Percentiles rank a stretch among this genome's conserved stretches.
phyloP scores from a whole-genome alignment of 2,329 filamentous ascomycete genomes.

The Beauveria scarabaeidicola region DNA sequence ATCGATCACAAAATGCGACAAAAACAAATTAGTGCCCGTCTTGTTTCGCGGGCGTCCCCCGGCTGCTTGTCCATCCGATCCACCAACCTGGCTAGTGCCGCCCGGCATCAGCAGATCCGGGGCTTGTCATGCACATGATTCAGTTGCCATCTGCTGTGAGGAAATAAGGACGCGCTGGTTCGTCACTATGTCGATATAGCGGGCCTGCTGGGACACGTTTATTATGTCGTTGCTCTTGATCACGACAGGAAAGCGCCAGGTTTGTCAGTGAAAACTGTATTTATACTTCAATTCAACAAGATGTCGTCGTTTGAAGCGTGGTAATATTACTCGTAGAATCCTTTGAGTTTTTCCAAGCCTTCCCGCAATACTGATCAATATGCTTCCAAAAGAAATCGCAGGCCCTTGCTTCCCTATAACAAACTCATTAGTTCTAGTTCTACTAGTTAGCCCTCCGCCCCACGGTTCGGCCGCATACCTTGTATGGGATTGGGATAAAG shows the following conservation, averaged over 20 bases:
- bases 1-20: neutral
- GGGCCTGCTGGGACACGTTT: no score
- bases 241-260: no score
- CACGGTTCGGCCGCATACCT: conserved; percentile 17
- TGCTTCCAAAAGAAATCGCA: conserved; percentile 25
- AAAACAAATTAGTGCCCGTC: neutral
- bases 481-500: conserved; percentile 31
- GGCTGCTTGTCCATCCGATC: conserved; percentile 1
- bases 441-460: neutral
- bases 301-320: no score
- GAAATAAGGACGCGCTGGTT: neutral
- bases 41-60: neutral
- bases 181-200: no score
- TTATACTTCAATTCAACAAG: neutral
- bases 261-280: neutral
- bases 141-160: neutral
- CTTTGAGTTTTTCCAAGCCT: neutral
- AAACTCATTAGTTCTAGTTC: neutral
- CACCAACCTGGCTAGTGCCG: neutral
- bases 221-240: no score
- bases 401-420: conserved; percentile 23
- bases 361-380: neutral
- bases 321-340: no score
- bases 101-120: conserved; percentile 1
- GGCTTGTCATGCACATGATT: neutral